Base-by-base conservation (phyloP, 2,329 filamentous ascomycete genomes). In the Apiospora arundinis region DNA sequence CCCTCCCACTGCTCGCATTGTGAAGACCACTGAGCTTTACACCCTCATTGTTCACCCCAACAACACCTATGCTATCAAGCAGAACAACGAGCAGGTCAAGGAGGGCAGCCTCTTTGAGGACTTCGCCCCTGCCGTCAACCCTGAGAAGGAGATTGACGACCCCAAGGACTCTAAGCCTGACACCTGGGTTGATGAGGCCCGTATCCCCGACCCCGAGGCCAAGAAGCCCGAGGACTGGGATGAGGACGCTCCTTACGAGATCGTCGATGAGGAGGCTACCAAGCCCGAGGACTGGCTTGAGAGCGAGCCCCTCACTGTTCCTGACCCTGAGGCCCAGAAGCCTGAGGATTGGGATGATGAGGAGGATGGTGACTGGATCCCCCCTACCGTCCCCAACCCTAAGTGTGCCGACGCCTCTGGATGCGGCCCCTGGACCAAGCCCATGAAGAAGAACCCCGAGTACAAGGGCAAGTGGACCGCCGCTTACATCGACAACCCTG, bases 391-490 rank as follows among this genome's bases (percentile, higher is more conserved):
- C 70, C 90, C 94, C 82, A 98, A 99, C 91, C 93, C 95, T 84
- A 97, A 97, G 91, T 98, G 96, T 81, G 90, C 92, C 75, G 95
- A 98, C 72, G 93, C 87, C 76, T 95, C 95, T 86, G 96, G 96
- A 80, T 98, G 96, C 83, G 96, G 96, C 79, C 90, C 92, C 79
- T 99, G 96, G 96, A 89, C 92, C 78, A 91, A 93, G 86, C 96
- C 96, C 76, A 91, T 93, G 90, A 97, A 92, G 87, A 93, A 92
- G 87, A 98, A 98, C 91, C 94, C 94, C 75, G 93, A 89, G 75
- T 98, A 97, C 92, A 98, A 98, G 93, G 96, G 96, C 91, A 97
- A 97, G 89, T 99, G 96, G 96, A 91, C 90, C 76, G 93, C 96
- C 66, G 94, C 95, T 73, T 90, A 91, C 83, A 94, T 99, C 78